These are phyloP conservation scores for Clarireedia paspali DNA, from an alignment of 2,329 filamentous ascomycete genomes.

Conservation along the genomic window DNA sequence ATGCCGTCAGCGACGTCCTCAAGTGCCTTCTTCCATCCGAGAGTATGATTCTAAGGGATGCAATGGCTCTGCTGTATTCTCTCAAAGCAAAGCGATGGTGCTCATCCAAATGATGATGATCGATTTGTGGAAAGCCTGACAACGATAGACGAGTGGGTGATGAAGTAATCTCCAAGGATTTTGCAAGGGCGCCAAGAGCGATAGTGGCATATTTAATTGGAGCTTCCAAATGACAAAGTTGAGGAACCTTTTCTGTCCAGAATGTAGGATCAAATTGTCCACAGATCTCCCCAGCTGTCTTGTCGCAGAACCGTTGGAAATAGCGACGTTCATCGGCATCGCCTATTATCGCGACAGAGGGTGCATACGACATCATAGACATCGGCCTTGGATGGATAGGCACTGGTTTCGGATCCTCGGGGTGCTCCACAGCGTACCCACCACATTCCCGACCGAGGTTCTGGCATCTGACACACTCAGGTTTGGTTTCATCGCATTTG, in stretches of 20 bases:
- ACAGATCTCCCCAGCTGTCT: constrained; percentile 26
- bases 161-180: constrained; percentile 26
- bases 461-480: constrained; percentile 28
- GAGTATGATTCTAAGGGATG: constrained; percentile 22
- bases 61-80: constrained; percentile 26
- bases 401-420: constrained; percentile 25
- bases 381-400: constrained; percentile 27
- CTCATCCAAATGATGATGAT: constrained; percentile 26
- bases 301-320: constrained; percentile 29
- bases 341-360: constrained; percentile 24
- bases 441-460: constrained; percentile 29
- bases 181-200: constrained; percentile 26
- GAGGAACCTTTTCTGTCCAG: constrained; percentile 29
- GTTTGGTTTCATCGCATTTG: constrained; percentile 30
- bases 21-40: constrained; percentile 26
- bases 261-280: constrained; percentile 27
- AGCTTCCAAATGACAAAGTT: constrained; percentile 26
- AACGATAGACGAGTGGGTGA: constrained; percentile 26
- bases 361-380: constrained; percentile 25
- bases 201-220: constrained; percentile 27
- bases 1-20: constrained; percentile 26
- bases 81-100: constrained; percentile 27
- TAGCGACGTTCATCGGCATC: constrained; percentile 26
- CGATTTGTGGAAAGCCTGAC: constrained; percentile 28
- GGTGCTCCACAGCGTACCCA: constrained; percentile 26